Evolutionary conservation across 352 stramenopile genomes (phyloP).

Genomic region (Phytophthora cajani): DNA sequence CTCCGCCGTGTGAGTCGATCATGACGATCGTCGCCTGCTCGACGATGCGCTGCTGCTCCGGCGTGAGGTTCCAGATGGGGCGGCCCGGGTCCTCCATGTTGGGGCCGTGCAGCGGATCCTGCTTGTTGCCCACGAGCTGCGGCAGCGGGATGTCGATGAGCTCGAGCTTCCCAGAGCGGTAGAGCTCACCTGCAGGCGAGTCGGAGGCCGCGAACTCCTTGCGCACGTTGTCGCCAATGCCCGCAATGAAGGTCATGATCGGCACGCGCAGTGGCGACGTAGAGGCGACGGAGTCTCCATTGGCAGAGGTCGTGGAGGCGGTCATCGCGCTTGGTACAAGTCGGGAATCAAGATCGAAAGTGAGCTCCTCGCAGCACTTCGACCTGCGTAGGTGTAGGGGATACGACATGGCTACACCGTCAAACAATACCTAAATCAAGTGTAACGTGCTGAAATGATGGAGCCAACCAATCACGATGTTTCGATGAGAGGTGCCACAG

Average conservation of each 20-base stretch:
- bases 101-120: slow-evolving; percentile 36
- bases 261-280: slow-evolving; percentile 20
- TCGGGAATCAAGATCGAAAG: neutral
- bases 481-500: slow-evolving; percentile 19
- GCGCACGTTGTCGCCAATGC: slow-evolving; percentile 37
- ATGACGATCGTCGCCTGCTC: slow-evolving; percentile 40
- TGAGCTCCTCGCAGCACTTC: neutral
- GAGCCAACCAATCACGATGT: slow-evolving; percentile 5
- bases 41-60: slow-evolving; percentile 39
- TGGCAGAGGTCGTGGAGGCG: slow-evolving; percentile 12
- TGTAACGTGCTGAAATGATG: neutral
- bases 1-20: slow-evolving; percentile 38
- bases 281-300: slow-evolving; percentile 8
- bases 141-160: slow-evolving; percentile 42
- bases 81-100: slow-evolving; percentile 35
- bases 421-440: slow-evolving; percentile 15
- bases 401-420: slow-evolving; percentile 12
- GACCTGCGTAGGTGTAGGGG: neutral
- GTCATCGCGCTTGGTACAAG: slow-evolving; percentile 10
- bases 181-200: slow-evolving; percentile 33
- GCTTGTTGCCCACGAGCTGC: slow-evolving; percentile 43
- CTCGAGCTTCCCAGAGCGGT: slow-evolving; percentile 37
- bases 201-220: slow-evolving; percentile 32
- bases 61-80: slow-evolving; percentile 34
- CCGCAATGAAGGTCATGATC: slow-evolving; percentile 41